phyloP scores from a whole-genome alignment of 306 rosid genomes.

The Trifolium pratense region DNA sequence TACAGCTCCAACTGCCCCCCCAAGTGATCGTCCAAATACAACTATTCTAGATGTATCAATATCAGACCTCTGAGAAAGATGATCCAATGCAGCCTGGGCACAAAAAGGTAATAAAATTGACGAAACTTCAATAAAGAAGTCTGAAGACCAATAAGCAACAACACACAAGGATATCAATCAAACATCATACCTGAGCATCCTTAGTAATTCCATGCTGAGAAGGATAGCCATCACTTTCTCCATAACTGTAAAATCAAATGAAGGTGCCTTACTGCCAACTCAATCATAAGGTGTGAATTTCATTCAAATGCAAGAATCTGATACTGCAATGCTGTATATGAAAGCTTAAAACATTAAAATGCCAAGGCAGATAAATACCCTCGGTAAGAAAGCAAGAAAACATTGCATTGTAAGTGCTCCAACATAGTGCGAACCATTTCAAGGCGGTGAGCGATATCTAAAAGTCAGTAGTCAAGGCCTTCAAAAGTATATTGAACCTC shows the following conservation, averaged over 20 bases:
- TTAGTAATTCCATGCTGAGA: conserved; percentile 89
- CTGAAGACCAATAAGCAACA: conserved; percentile 8
- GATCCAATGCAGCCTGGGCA: conserved; percentile 92
- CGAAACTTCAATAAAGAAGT: background rate
- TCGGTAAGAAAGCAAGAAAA: conserved; percentile 95
- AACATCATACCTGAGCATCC: conserved; percentile 87
- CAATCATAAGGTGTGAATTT: conserved; percentile 31
- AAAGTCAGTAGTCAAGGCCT: conserved; percentile 67
- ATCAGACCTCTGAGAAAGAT: conserved; percentile 92
- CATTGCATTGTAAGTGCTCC: conserved; percentile 84
- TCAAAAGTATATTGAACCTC: conserved; percentile 42
- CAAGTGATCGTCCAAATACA: conserved; percentile 98
- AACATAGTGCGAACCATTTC: conserved; percentile 94
- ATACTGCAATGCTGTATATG: background rate
- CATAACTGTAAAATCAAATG: conserved; percentile 63
- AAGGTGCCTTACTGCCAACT: conserved; percentile 36
- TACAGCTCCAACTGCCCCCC: conserved; percentile 98
- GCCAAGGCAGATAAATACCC: conserved; percentile 62
- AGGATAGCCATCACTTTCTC: conserved; percentile 98
- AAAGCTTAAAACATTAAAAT: conserved; percentile 20
- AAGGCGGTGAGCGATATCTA: conserved; percentile 99
- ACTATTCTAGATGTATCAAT: conserved; percentile 87
- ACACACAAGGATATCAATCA: conserved; percentile 2
- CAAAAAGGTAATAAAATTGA: conserved; percentile 32
- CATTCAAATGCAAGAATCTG: conserved; percentile 23